Evolutionary conservation across 2,329 filamentous ascomycete species (phyloP).

Genomic region (Fusarium nodosum): DNA sequence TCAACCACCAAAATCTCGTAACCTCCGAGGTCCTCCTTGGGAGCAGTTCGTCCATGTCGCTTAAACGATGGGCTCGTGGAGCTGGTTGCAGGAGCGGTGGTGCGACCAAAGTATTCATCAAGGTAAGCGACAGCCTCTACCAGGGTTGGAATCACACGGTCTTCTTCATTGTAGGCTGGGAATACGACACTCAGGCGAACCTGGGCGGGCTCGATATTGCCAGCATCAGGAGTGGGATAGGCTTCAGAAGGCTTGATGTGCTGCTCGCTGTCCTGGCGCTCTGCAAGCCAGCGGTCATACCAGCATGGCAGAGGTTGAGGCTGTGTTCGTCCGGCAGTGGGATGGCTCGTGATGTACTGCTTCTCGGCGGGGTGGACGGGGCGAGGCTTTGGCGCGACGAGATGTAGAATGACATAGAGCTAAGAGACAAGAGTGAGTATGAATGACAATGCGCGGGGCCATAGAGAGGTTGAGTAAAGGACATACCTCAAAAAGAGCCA

Average conservation of each 20-base stretch:
- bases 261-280: constrained; percentile 66
- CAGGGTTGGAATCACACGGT: constrained; percentile 84
- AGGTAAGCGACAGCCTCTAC: constrained; percentile 92
- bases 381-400: constrained; percentile 86
- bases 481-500: constrained; percentile 58
- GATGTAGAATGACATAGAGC: constrained; percentile 75
- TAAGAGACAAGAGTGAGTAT: constrained; percentile 42
- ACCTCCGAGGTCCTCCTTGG: constrained; percentile 61
- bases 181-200: constrained; percentile 93
- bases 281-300: constrained; percentile 81
- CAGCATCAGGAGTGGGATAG: constrained; percentile 61
- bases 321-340: constrained; percentile 60
- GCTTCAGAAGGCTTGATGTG: constrained; percentile 55
- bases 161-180: constrained; percentile 94
- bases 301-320: constrained; percentile 80
- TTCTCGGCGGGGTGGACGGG: constrained; percentile 82
- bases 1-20: constrained; percentile 96
- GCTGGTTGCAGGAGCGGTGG: constrained; percentile 42
- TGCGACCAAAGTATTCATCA: constrained; percentile 78
- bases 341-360: constrained; percentile 81
- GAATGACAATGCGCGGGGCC: constrained; percentile 14
- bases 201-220: constrained; percentile 78
- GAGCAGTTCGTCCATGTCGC: constrained; percentile 53
- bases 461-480: background rate
- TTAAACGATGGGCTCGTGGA: constrained; percentile 48